Percentiles rank a stretch among this genome's conserved stretches.
These are phyloP conservation scores for Sordaria brevicollis DNA, from an alignment of 495 filamentous ascomycete species.

Conservation along the genomic window DNA sequence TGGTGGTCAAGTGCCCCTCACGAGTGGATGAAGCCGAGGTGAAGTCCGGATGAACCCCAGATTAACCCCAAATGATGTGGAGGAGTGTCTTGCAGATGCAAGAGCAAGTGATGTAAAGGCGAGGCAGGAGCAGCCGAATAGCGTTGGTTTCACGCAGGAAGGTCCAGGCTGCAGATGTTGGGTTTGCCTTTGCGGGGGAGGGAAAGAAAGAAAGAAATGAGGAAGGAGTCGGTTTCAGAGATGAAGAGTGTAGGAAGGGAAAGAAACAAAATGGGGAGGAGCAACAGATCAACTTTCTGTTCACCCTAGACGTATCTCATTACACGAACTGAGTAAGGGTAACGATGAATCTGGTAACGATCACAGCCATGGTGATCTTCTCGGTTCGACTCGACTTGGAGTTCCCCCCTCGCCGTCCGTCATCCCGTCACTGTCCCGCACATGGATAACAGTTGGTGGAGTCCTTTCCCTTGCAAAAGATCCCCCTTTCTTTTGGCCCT, in stretches of 20 bases:
- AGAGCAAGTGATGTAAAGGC: not conserved
- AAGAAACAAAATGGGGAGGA: not conserved
- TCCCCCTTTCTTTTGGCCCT: not conserved
- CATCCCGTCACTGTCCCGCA: not conserved
- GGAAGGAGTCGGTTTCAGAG: not conserved
- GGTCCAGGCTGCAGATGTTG: not conserved
- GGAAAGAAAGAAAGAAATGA: not conserved
- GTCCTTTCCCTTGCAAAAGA: not conserved
- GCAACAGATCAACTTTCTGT: not conserved
- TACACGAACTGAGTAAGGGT: not conserved
- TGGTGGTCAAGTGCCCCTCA: not conserved
- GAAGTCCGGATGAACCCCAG: not conserved
- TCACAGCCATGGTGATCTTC: not conserved
- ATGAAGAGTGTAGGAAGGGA: not conserved
- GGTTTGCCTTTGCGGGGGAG: not conserved
- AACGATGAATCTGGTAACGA: not conserved
- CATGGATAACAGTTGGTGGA: not conserved
- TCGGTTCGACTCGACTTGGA: not conserved
- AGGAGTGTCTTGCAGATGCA: not conserved
- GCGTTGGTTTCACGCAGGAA: not conserved
- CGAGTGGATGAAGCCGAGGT: not conserved
- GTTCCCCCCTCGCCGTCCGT: not conserved
- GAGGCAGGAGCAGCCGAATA: not conserved
- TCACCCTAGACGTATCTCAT: not conserved
- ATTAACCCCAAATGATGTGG: not conserved